phyloP scores from a whole-genome alignment of 805 yeast species.

The Saturnispora kantuleensis region DNA sequence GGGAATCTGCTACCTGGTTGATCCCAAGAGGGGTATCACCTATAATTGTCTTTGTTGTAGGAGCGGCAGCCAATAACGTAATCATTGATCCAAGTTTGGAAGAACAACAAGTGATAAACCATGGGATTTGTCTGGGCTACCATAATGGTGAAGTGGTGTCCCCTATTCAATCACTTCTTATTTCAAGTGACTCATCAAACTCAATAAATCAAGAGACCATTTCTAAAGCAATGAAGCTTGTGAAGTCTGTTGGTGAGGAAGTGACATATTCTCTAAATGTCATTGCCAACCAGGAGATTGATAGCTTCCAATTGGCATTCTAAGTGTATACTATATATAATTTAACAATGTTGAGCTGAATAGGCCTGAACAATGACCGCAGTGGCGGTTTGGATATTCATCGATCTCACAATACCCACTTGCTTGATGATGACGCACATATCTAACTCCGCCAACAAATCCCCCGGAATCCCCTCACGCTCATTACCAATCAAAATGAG shows the following conservation, averaged over 20 bases:
- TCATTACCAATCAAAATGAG: conserved; percentile 77
- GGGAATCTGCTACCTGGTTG: conserved; percentile 48
- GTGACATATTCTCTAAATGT: conserved; percentile 51
- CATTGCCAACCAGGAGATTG: conserved; percentile 32
- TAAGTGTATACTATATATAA: conserved; percentile 3
- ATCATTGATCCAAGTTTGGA: conserved; percentile 81
- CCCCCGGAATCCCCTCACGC: conserved; percentile 86
- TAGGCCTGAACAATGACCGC: conserved; percentile 92
- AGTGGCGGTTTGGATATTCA: conserved; percentile 96
- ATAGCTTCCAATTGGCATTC: conserved; percentile 23
- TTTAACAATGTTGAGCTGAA: conserved; percentile 52
- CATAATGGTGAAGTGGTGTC: conserved; percentile 56
- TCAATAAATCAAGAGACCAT: conserved; percentile 45
- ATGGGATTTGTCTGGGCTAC: conserved; percentile 71
- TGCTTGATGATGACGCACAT: conserved; percentile 86
- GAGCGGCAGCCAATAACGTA: conserved; percentile 58
- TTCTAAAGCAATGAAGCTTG: conserved; percentile 44
- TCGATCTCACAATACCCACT: conserved; percentile 83
- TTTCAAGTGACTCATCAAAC: conserved; percentile 41
- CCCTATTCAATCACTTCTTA: conserved; percentile 61
- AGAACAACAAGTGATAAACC: conserved; percentile 82
- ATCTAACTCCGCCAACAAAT: conserved; percentile 70
- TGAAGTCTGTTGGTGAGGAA: conserved; percentile 49
- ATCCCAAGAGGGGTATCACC: conserved; percentile 36
- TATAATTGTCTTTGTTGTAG: conserved; percentile 69